Base-by-base conservation (phyloP, 306 rosid species). In the Cicer arietinum region DNA sequence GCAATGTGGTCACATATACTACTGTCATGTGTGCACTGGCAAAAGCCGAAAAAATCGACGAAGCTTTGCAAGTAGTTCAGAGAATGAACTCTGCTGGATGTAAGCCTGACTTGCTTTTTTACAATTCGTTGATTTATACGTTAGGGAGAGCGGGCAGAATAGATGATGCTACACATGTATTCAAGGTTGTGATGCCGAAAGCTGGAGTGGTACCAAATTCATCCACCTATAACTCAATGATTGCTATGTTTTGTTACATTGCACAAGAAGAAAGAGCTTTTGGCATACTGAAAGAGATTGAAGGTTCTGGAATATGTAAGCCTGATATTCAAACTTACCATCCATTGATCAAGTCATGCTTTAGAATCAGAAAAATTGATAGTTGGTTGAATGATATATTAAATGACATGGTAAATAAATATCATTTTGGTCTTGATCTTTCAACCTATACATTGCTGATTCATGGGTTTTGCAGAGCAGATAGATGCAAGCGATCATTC, bases 321-420 rank as follows among this genome's bases (percentile, higher is more conserved):
- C 98, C 97, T 51, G 96, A 91, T 85, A 80, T 84, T 71, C 92
- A 82, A 85, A 88, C 97, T 42, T 94, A 86, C 81, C 87, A 88
- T 74, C 91, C 98, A 6, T 84, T 91, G 89, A 87, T 94, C 72
- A 94, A 94, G 84, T 64, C 80, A 57, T 90, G 92, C 85, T 88
- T 91, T 65, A 94, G 66, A 87, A 75, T 75, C 20, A 88, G 90
- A 71, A 66, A 78, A 47, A 57, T 75, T 16, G 92, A 84, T 8
- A 39, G 71, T 60, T 58, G 13, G 79, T 69, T 88, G 78, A 82
- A 67, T 41, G 85, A 83, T 63, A 79, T 94, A 74, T 79, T 87
- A 89, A 78, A 84, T 81, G 91, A 87, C 58, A 90, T 94, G 96
- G 81, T 84, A 40, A 79, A 80, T 41, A 89, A 82, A 77, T 91